These are phyloP conservation scores for Macrophomina tecta DNA, from an alignment of 2,329 filamentous ascomycete genomes.

Conservation along the genomic window DNA sequence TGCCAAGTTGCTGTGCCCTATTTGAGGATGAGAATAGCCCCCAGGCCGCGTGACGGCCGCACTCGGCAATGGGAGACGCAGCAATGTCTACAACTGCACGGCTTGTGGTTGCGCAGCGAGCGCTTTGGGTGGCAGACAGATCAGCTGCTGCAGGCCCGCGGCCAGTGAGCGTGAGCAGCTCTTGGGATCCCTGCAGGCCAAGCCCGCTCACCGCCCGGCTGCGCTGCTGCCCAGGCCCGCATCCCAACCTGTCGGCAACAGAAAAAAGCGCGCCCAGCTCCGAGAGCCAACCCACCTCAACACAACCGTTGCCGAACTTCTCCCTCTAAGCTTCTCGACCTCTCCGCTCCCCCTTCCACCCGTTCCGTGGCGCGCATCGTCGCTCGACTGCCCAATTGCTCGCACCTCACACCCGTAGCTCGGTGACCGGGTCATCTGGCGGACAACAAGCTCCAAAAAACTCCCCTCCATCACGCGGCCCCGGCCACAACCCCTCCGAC, in stretches of 20 bases:
- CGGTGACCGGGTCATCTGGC: background rate
- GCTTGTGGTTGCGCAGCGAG: constrained; percentile 1
- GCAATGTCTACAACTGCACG: background rate
- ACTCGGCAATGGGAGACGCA: background rate
- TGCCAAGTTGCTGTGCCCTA: background rate
- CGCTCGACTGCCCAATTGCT: background rate
- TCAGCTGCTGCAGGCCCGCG: constrained; percentile 4
- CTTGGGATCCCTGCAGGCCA: constrained; percentile 1
- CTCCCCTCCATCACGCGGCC: background rate
- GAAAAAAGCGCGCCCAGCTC: constrained; percentile 19
- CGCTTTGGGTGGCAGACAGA: background rate
- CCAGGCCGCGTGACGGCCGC: background rate
- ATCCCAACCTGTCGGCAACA: constrained; percentile 14
- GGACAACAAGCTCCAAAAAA: background rate
- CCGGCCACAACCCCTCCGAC: background rate
- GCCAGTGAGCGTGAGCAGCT: background rate
- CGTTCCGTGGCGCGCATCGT: background rate
- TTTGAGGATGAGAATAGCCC: background rate
- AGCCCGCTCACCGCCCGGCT: constrained; percentile 16
- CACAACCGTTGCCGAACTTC: constrained; percentile 1
- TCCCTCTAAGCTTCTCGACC: background rate
- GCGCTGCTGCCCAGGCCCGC: constrained; percentile 8
- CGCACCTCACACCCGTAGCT: background rate
- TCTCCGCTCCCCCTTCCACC: background rate
- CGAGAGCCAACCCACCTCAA: constrained; percentile 23